Evolutionary conservation across 2,329 filamentous ascomycete genomes (phyloP).

Genomic region (Xylaria sp.): DNA sequence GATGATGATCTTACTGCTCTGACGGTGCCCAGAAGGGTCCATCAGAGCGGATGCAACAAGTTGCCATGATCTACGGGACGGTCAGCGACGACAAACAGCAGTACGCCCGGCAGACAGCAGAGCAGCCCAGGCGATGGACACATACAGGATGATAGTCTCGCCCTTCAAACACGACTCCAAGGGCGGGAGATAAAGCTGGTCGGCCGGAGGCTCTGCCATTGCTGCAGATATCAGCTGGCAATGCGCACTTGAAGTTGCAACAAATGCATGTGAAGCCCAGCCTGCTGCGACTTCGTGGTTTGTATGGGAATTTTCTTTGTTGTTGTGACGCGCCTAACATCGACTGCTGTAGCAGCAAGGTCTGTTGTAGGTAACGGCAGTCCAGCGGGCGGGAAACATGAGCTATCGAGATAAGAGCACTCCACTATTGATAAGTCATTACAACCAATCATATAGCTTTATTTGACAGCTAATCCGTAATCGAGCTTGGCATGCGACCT

Average conservation of each 20-base stretch:
- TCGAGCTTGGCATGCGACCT: neutral
- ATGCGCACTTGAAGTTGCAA: slow-evolving; percentile 29
- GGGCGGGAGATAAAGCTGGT: slow-evolving; percentile 73
- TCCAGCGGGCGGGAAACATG: no score
- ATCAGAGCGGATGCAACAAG: slow-evolving; percentile 50
- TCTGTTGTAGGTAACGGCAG: no score
- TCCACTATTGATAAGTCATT: neutral
- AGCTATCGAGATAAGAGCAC: neutral
- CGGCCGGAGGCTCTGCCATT: slow-evolving; percentile 65
- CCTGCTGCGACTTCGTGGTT: slow-evolving; percentile 12
- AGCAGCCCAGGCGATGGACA: slow-evolving; percentile 20
- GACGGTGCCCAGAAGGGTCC: slow-evolving; percentile 53
- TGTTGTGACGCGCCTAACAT: slow-evolving; percentile 14
- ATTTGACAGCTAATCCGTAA: neutral
- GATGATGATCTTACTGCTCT: slow-evolving; percentile 50
- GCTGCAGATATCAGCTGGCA: slow-evolving; percentile 47
- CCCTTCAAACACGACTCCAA: slow-evolving; percentile 80
- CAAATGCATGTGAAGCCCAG: slow-evolving; percentile 29
- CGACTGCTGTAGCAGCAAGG: no score
- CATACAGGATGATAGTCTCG: slow-evolving; percentile 74
- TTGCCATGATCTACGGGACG: slow-evolving; percentile 53
- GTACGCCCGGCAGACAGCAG: neutral
- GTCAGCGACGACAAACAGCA: slow-evolving; percentile 8
- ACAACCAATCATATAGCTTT: neutral
- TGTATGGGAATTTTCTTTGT: slow-evolving; percentile 9